These are phyloP conservation scores for Mucuna pruriens DNA, from an alignment of 306 rosid species.

Conservation along the genomic window DNA sequence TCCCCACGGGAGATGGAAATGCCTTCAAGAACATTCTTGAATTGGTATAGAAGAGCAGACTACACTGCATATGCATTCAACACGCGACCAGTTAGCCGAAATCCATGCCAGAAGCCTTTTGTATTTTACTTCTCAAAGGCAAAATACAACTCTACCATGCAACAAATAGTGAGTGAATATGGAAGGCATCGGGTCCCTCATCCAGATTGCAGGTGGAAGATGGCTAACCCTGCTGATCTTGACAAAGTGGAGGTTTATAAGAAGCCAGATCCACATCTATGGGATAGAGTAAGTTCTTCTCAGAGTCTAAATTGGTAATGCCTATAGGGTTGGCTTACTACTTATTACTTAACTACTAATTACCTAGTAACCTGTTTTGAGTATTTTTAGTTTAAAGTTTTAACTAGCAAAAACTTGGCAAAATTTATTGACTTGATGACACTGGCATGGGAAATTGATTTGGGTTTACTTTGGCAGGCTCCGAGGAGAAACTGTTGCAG, in stretches of 20 bases:
- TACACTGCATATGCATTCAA: conserved; percentile 97
- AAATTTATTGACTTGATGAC: not conserved
- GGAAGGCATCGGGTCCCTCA: conserved; percentile 65
- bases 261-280: conserved; percentile 79
- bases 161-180: conserved; percentile 67
- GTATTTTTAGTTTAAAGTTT: conserved; percentile 8
- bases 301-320: not conserved
- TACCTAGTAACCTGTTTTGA: conserved; percentile 11
- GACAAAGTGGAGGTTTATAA: conserved; percentile 69
- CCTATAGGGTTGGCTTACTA: not conserved
- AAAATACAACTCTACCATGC: conserved; percentile 42
- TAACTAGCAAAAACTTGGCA: not conserved
- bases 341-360: not conserved
- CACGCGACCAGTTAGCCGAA: conserved; percentile 90
- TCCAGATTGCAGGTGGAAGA: conserved; percentile 88
- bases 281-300: conserved; percentile 82
- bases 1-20: conserved; percentile 96
- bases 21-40: conserved; percentile 96
- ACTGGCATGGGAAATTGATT: conserved; percentile 31
- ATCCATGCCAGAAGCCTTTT: conserved; percentile 93
- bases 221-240: conserved; percentile 66
- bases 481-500: conserved; percentile 98
- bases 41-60: conserved; percentile 92
- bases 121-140: conserved; percentile 78
- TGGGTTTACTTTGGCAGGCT: conserved; percentile 60